Evolutionary conservation across 2,329 filamentous ascomycete species (phyloP), one percentile per base, ranked within the genome.

Genomic region (Botrytis fragariae): DNA sequence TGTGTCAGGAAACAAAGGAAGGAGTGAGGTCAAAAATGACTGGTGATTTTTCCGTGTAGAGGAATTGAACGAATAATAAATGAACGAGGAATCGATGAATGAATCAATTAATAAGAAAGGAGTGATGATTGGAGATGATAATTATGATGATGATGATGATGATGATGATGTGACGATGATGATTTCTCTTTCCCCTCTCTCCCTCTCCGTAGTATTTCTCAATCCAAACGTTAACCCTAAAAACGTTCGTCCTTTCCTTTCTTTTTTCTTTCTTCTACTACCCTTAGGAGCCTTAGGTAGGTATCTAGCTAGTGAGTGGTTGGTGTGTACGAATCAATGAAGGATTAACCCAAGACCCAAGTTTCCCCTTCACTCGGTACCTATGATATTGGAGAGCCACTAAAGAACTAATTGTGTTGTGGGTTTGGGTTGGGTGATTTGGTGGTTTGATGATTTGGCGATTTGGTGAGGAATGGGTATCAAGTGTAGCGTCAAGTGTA

Each of bases 151-250:
- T 42, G 60, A 35, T 35, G 57, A 20, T 62, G 35, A 3, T 61
- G 60, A 42, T 62, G 60, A 59, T 59, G 54, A 18, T 62, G 35
- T 39, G 60, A 62, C 39, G 60, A 59, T 59, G 57, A 20, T 62
- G 35, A 1, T 18, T 62, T 42, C 25, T 62, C n/a, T 44, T 29
- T 63, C 16, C 18, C 12, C 25, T 29, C 16, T 44, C 25, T n/a
- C 3, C 3, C 22, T 12, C 22, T 54, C 12, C 12, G n/a, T 29
- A 54, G 48, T 29, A 29, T n/a, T 16, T 7, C 25, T 16, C 48
- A 25, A 25, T 25, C 22, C 9, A 5, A 14, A 51, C 22, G 45
- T 25, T 25, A 12, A 25, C 9, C 45, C 45, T 25, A 48, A 25
- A 14, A n/a, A n/a, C 25, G 22, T 51, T n/a, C 22, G 22, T 25